Evolutionary conservation across 169 alveolate genomes (phyloP), one percentile per base, ranked within the genome.

Genomic region (Plasmodium cynomolgi): DNA sequence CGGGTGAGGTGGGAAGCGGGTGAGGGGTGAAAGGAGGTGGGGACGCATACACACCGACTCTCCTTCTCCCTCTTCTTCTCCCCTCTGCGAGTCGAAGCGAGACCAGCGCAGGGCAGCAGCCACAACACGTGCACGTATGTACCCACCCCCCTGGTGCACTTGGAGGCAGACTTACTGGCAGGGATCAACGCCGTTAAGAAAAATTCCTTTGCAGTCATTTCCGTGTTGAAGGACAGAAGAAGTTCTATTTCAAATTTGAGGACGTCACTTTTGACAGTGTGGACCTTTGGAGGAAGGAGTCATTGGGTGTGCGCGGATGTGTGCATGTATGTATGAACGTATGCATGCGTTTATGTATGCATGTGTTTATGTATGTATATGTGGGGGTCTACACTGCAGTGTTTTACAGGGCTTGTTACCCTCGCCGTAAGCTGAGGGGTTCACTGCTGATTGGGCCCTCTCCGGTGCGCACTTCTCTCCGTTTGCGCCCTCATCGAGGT

Each of bases 241-340:
- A 84, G 17, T 0, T 84, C 93, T 2, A 84, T 72, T 84, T 84
- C 93, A 33, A 73, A 84, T 74, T 84, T 84, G 23, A 44, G 74
- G 62, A 84, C 34, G 41, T 72, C 33, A 29, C 26, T 31, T 84
- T 84, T 84, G 75, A 26, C 39, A 17, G 93, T 84, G 58, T 34
- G n/a, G 23, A 84, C 84, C 93, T 84, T 73, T 15, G 29, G 74
- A 26, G 20, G 15, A 26, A 81, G 58, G 37, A 17, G 9, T 20
- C 58, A 54, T 73, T 23, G 9, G 29, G 54, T 17, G 9, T 34
- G n/a, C n/a, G n/a, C n/a, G n/a, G n/a, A n/a, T n/a, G n/a, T n/a
- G n/a, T n/a, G n/a, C n/a, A n/a, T n/a, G n/a, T n/a, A n/a, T n/a
- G n/a, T n/a, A n/a, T n/a, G n/a, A n/a, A n/a, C n/a, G n/a, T n/a